phyloP scores from a whole-genome alignment of 2,329 filamentous ascomycete genomes.

The Penicillium sclerotiorum region DNA sequence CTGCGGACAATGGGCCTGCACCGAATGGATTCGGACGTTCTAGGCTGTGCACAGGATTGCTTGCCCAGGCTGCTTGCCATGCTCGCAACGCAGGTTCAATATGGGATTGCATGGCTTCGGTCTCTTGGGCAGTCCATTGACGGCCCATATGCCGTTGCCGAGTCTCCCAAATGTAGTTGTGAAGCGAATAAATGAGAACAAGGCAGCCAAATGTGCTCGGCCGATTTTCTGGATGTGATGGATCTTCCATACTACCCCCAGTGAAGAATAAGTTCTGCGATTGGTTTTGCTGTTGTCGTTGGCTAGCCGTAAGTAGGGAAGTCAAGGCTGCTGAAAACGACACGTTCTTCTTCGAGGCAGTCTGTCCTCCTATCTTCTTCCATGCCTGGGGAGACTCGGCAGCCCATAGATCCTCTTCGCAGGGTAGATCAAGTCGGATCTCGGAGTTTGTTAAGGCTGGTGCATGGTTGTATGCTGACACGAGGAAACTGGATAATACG shows the following conservation, averaged over 20 bases:
- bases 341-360: conserved; percentile 69
- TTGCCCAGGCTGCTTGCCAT: conserved; percentile 91
- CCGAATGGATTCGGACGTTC: conserved; percentile 84
- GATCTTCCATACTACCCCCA: conserved; percentile 51
- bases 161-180: conserved; percentile 99
- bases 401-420: conserved; percentile 87
- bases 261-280: conserved; percentile 48
- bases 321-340: conserved; percentile 83
- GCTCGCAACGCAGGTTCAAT: conserved; percentile 92
- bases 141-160: conserved; percentile 85
- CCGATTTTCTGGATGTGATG: conserved; percentile 65
- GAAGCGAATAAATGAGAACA: conserved; percentile 87
- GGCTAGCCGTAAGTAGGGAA: conserved; percentile 76
- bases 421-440: conserved; percentile 84
- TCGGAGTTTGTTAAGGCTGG: conserved; percentile 93
- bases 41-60: conserved; percentile 79
- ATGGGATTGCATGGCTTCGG: conserved; percentile 92
- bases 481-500: conserved; percentile 84
- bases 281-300: conserved; percentile 56
- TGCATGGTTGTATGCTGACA: conserved; percentile 89
- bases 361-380: conserved; percentile 73
- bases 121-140: conserved; percentile 88
- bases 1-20: conserved; percentile 78
- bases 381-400: conserved; percentile 84
- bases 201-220: conserved; percentile 92